Evolutionary conservation across 352 stramenopile genomes (phyloP), one percentile per base, ranked within the genome.

Genomic region (Globisporangium acanthophoron): DNA sequence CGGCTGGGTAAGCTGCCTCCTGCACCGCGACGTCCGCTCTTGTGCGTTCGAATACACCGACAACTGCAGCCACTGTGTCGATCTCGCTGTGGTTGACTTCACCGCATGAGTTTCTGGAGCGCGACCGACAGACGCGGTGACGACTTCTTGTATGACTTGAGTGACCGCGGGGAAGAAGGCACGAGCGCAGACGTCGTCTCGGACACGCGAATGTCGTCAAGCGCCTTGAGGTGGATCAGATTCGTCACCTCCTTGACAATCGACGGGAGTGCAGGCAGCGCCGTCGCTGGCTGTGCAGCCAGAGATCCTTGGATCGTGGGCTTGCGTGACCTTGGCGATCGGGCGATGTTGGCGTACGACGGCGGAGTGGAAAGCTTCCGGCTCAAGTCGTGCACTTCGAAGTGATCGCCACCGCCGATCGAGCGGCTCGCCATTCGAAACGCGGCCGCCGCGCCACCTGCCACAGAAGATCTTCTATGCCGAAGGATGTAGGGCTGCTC

Each of bases 401-500:
- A 84, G 2, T 77, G 59, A 39, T 68, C 70, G 2, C 62, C 79
- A 8, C 69, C 60, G 11, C 75, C 74, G 18, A 87, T 84, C 0
- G 75, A 77, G 0, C 58, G 59, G 3, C 60, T 56, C 2, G 67
- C 45, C 24, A 76, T 50, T 35, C 70, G 66, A 3, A 72, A 61
- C 5, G 59, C 58, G 0, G 52, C 61, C 11, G 65, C 63, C 33
- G 61, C 54, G 52, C 67, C 52, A 0, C 57, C 64, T 6, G 12
- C 39, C 2, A 18, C 33, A 0, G 56, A 53, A 13, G 58, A 45
- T 40, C 81, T 83, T 33, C 78, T 66, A 20, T 84, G 74, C 8
- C 76, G 78, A 31, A 86, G 24, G n/a, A 90, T 71, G 54, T 73
- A 91, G 0, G 69, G 69, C 33, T 87, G 75, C 0, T 71, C 59